These are phyloP conservation scores for Aspergillus luchuensis DNA, from an alignment of 2,329 filamentous ascomycete species.

Conservation along the genomic window DNA sequence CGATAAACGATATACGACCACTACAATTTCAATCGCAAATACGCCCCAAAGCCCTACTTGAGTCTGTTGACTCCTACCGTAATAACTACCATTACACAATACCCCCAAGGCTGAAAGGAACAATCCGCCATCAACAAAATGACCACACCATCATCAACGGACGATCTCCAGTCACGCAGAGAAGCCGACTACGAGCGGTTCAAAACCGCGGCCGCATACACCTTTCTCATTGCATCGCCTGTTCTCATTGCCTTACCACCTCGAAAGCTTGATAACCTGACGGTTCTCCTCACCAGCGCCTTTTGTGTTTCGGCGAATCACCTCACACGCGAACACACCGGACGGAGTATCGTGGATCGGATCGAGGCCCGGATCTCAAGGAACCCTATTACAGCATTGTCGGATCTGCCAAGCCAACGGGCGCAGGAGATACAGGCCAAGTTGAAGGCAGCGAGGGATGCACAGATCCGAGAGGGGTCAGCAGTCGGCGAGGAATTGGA, in stretches of 20 bases:
- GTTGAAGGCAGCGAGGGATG: slow-evolving; percentile 32
- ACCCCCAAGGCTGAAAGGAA: too few species aligned
- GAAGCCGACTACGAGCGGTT: slow-evolving; percentile 43
- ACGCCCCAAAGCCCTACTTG: not conserved
- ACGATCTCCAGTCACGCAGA: slow-evolving; percentile 21
- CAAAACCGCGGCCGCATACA: slow-evolving; percentile 44
- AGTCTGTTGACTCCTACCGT: not conserved
- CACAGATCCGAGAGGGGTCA: slow-evolving; percentile 26
- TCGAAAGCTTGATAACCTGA: slow-evolving; percentile 41
- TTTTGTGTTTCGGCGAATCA: slow-evolving; percentile 44
- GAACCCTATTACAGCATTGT: not conserved
- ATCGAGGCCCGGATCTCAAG: slow-evolving; percentile 29
- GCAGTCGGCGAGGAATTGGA: slow-evolving; percentile 34
- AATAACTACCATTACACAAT: not conserved
- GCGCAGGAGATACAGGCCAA: slow-evolving; percentile 37
- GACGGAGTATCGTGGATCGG: slow-evolving; percentile 38
- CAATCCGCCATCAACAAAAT: not conserved
- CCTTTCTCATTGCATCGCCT: slow-evolving; percentile 39
- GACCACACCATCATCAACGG: not conserved
- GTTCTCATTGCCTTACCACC: slow-evolving; percentile 40
- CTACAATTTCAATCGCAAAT: not conserved
- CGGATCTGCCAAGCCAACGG: slow-evolving; percentile 35
- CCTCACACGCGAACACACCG: slow-evolving; percentile 41
- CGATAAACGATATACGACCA: not conserved
- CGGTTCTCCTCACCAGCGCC: slow-evolving; percentile 41